These are phyloP conservation scores for Cystobasidium tubakii DNA, from an alignment of 768 basidiomycete species.

Conservation along the genomic window DNA sequence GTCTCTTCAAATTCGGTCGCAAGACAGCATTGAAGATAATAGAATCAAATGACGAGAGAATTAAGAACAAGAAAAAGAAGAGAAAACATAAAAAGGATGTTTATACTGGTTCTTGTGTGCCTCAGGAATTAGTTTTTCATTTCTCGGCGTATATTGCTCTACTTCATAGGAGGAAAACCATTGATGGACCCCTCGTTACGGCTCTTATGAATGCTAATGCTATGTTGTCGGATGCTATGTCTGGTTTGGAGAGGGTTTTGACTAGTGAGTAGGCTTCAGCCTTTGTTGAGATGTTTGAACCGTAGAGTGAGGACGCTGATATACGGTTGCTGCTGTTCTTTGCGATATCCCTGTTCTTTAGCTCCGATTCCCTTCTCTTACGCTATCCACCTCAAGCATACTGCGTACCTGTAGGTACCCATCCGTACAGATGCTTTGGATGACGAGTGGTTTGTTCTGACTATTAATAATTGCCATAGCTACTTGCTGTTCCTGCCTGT, in stretches of 20 bases:
- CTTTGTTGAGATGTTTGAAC: neutral
- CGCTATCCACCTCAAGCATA: constrained; percentile 36
- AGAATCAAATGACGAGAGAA: neutral
- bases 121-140: constrained; percentile 27
- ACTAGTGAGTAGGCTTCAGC: constrained; percentile 15
- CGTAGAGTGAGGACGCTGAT: neutral
- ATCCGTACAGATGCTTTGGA: neutral
- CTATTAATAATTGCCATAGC: too few relatives aligned
- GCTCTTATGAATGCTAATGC: constrained; percentile 23
- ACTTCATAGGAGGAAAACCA: constrained; percentile 19
- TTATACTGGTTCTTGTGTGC: constrained; percentile 24
- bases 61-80: constrained; percentile 6
- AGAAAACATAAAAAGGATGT: constrained; percentile 33
- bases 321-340: neutral
- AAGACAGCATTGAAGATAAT: neutral
- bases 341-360: neutral
- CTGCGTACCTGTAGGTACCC: constrained; percentile 1
- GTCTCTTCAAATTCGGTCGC: constrained; percentile 26
- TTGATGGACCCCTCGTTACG: constrained; percentile 3
- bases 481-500: constrained; percentile 35
- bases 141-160: constrained; percentile 11
- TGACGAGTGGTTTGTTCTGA: too few relatives aligned
- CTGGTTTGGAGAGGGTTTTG: constrained; percentile 29
- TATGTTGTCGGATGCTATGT: constrained; percentile 20
- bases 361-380: constrained; percentile 32